Conservation (phyloP, 768 basidiomycete genomes). For the Naganishia kalamii region DNA sequence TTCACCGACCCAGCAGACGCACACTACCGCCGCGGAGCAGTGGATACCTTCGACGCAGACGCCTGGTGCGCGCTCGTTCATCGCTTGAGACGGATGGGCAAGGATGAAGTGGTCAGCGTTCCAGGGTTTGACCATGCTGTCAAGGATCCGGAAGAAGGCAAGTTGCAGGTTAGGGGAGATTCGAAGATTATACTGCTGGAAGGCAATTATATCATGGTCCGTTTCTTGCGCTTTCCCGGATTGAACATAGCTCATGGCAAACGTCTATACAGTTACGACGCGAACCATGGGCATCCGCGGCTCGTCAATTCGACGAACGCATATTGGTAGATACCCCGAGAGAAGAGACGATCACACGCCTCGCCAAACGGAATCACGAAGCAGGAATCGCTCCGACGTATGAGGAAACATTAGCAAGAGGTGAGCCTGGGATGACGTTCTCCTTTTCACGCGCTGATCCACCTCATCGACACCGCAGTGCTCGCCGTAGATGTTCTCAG, state of each 20-base stretch:
- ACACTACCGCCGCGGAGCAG: constrained; percentile 57
- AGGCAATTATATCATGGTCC: constrained; percentile 49
- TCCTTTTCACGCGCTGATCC: no score
- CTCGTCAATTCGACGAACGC: constrained; percentile 8
- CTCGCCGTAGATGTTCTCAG: constrained; percentile 3
- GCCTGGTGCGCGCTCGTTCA: constrained; percentile 65
- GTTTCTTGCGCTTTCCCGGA: neutral
- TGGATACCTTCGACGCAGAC: constrained; percentile 84
- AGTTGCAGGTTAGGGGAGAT: constrained; percentile 55
- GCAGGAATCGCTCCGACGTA: constrained; percentile 13
- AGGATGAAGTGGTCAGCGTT: constrained; percentile 50
- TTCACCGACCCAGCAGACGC: constrained; percentile 72
- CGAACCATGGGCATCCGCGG: constrained; percentile 2
- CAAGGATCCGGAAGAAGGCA: constrained; percentile 71
- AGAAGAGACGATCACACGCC: constrained; percentile 16
- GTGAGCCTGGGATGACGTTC: neutral
- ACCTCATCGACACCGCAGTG: no score
- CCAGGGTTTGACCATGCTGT: constrained; percentile 81
- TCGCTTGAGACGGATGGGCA: constrained; percentile 50
- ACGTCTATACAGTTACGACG: neutral
- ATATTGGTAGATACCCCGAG: neutral
- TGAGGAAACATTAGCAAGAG: constrained; percentile 8
- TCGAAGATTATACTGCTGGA: constrained; percentile 81
- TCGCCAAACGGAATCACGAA: constrained; percentile 4
- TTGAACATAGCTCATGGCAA: neutral